Base-by-base conservation (phyloP, 805 yeast genomes). In the Yamadazyma philogaea region DNA sequence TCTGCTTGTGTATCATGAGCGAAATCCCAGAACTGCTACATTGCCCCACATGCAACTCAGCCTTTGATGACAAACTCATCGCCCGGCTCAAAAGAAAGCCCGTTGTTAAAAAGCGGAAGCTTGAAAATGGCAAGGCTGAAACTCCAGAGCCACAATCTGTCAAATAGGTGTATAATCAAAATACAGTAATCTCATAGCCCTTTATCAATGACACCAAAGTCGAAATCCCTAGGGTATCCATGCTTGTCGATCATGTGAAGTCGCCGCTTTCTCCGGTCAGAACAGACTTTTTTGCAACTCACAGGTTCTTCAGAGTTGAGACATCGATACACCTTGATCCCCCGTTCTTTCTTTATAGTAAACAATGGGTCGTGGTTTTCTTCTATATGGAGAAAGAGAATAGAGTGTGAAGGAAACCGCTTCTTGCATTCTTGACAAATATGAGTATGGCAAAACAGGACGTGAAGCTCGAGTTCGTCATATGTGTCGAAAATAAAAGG, bases 1-100 rank as follows among this genome's bases (percentile, higher is more conserved):
- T 93, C 19, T 93, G 99, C 59, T 66, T 91, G 15, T 90, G 97
- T 57, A 86, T 70, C 14, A 66, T 84, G 62, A 84, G 91, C 51
- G 53, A 75, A 27, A 74, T 85, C 1, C 96, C 97, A 0, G 74
- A 71, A 0, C 70, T 71, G 33, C 77, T 77, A 35, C 69, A 62
- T 45, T 93, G 99, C 59, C 96, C 97, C 0, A 87, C 93, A 6
- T 91, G 99, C 61, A 84, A 77, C 45, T 82, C 95, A 4, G 69
- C 69, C 39, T 91, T 87, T 59, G 96, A 89, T 53, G 75, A 74
- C 30, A 68, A 64, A 42, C 78, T 83, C 3, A 64, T 88, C 24
- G 70, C 69, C 5, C 79, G 76, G 48, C 60, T 89, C 49, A 75
- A 68, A 51, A 70, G 78, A 45, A 79, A 74, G 45, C 91, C 95